Evolutionary conservation across 495 filamentous ascomycete genomes (phyloP).

Genomic region (Tuber indicum): DNA sequence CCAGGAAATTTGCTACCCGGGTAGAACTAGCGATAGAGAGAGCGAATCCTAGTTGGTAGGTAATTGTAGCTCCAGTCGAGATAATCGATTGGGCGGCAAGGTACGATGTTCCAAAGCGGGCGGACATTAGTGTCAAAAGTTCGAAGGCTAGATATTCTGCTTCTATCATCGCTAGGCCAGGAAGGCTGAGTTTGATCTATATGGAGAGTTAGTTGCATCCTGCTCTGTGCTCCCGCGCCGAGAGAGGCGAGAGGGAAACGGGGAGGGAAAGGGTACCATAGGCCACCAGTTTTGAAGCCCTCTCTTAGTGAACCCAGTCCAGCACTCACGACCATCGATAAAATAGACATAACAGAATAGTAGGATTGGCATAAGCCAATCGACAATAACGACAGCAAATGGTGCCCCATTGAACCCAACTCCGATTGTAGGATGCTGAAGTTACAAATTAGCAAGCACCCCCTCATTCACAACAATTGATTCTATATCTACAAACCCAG

Average conservation of each 20-base stretch:
- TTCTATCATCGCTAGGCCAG: slow-evolving; percentile 84
- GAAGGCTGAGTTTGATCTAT: slow-evolving; percentile 69
- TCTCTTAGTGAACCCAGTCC: slow-evolving; percentile 67
- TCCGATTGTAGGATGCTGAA: slow-evolving; percentile 51
- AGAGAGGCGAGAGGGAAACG: neutral
- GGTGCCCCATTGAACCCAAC: slow-evolving; percentile 82
- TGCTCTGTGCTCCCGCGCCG: neutral
- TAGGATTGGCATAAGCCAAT: slow-evolving; percentile 69
- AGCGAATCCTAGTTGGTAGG: slow-evolving; percentile 58
- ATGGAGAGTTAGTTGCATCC: slow-evolving; percentile 50
- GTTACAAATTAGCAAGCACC: slow-evolving; percentile 2
- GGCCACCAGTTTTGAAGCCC: slow-evolving; percentile 68
- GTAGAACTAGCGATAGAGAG: slow-evolving; percentile 59
- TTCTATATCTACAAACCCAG: slow-evolving; percentile 46
- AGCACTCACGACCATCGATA: slow-evolving; percentile 70
- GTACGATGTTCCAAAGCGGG: slow-evolving; percentile 61
- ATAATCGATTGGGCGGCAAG: slow-evolving; percentile 60
- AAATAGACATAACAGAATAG: slow-evolving; percentile 71
- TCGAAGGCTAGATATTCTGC: slow-evolving; percentile 86
- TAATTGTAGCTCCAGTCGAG: slow-evolving; percentile 51
- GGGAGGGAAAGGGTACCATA: slow-evolving; percentile 25
- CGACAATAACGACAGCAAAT: slow-evolving; percentile 72
- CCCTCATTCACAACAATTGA: neutral
- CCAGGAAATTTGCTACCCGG: slow-evolving; percentile 59
- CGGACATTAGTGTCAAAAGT: slow-evolving; percentile 64